Conservation (phyloP, 148 eudicot genomes). For the Rhododendron henanense region DNA sequence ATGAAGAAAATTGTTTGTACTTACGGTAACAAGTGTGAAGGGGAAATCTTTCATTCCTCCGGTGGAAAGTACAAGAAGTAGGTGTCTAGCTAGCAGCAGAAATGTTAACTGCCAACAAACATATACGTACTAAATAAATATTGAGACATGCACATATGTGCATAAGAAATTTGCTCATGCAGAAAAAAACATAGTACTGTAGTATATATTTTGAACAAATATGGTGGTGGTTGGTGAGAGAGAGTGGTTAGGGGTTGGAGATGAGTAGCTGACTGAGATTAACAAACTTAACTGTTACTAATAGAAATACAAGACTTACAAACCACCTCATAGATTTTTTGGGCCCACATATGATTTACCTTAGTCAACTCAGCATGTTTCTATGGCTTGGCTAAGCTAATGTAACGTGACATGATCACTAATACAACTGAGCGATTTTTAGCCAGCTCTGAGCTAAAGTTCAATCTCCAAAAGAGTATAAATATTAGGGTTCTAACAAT, state of each 20-base stretch:
- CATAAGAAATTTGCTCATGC: background rate
- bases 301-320: background rate
- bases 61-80: slow-evolving; percentile 27
- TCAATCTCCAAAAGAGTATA: background rate
- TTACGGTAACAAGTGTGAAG: slow-evolving; percentile 57
- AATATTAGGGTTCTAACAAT: background rate
- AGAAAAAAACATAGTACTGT: background rate
- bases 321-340: background rate
- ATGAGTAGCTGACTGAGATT: background rate
- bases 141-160: background rate
- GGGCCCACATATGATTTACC: background rate
- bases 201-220: background rate
- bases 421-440: too few species aligned
- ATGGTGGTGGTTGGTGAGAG: background rate
- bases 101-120: slow-evolving; percentile 46
- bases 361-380: background rate
- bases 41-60: slow-evolving; percentile 49
- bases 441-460: too few species aligned
- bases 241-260: background rate
- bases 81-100: slow-evolving; percentile 49
- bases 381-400: background rate
- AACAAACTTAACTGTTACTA: background rate
- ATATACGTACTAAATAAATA: background rate
- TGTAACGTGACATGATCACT: background rate
- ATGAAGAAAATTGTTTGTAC: background rate